Percentiles rank a stretch among this genome's conserved stretches.
Evolutionary conservation across 139 green algal species (phyloP).

Genomic region (Asterochloris sp.): DNA sequence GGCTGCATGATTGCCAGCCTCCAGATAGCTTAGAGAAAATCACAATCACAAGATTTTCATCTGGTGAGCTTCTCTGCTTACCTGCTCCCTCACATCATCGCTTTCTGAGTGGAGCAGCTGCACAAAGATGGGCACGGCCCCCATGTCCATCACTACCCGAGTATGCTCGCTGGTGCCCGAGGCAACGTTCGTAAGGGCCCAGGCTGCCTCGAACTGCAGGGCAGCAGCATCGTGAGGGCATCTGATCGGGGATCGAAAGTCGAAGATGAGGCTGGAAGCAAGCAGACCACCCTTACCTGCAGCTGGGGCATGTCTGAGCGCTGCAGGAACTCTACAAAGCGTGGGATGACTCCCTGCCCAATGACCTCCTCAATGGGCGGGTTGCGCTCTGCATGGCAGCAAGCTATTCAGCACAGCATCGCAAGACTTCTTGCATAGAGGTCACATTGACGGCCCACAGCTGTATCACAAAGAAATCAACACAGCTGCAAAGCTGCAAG

Average conservation of each 20-base stretch:
- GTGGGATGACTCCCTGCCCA: slow-evolving; percentile 87
- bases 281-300: slow-evolving; percentile 44
- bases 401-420: not conserved
- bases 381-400: slow-evolving; percentile 77
- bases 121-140: slow-evolving; percentile 98
- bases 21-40: too few relatives aligned
- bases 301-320: slow-evolving; percentile 80
- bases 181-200: slow-evolving; percentile 99
- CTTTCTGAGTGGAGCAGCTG: slow-evolving; percentile 84
- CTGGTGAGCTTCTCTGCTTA: slow-evolving; percentile 14
- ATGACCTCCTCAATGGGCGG: slow-evolving; percentile 99
- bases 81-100: slow-evolving; percentile 97
- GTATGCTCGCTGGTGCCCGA: slow-evolving; percentile 97
- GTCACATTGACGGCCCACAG: not conserved
- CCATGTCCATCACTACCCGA: slow-evolving; percentile 93
- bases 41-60: too few relatives aligned
- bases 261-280: not conserved
- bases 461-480: not conserved
- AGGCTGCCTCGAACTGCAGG: slow-evolving; percentile 93
- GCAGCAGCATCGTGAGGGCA: not conserved
- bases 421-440: not conserved
- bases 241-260: not conserved
- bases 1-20: too few relatives aligned
- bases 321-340: slow-evolving; percentile 97
- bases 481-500: not conserved